Evolutionary conservation across 805 yeast genomes (phyloP).

Genomic region (Torulaspora indica): DNA sequence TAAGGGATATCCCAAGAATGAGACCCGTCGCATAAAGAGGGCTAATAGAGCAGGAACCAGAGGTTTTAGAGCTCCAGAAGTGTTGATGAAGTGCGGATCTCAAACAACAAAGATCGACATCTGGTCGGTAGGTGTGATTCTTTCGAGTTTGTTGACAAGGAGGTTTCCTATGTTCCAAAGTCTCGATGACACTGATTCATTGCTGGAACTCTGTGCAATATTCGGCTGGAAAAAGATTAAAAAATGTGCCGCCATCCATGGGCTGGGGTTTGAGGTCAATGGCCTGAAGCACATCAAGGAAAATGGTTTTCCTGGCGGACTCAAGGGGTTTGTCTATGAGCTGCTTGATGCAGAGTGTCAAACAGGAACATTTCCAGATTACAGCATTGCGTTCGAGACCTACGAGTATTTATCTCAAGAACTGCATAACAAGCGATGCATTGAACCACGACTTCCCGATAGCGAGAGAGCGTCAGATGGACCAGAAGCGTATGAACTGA

Average conservation of each 20-base stretch:
- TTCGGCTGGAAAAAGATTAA: conserved; percentile 73
- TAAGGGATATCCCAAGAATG: conserved; percentile 80
- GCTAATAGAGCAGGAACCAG: conserved; percentile 97
- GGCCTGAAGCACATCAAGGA: conserved; percentile 44
- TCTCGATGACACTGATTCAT: conserved; percentile 87
- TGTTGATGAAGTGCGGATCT: conserved; percentile 75
- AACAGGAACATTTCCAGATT: conserved; percentile 60
- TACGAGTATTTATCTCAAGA: conserved; percentile 42
- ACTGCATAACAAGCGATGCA: conserved; percentile 36
- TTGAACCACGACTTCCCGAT: conserved; percentile 26
- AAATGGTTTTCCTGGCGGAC: conserved; percentile 36
- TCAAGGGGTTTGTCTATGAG: conserved; percentile 31
- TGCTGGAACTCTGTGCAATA: conserved; percentile 74
- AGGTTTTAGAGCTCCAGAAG: conserved; percentile 94
- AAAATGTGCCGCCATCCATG: conserved; percentile 78
- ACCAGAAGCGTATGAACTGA: conserved; percentile 22
- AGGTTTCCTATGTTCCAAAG: conserved; percentile 93
- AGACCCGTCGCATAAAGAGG: conserved; percentile 79
- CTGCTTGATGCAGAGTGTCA: conserved; percentile 36
- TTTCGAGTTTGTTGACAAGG: conserved; percentile 69
- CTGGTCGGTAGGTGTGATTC: conserved; percentile 90
- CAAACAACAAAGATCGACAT: conserved; percentile 80
- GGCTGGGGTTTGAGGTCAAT: conserved; percentile 73
- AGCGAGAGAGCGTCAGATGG: conserved; percentile 13
- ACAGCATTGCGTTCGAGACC: conserved; percentile 68